Evolutionary conservation across 2,329 filamentous ascomycete species (phyloP), one percentile per base, ranked within the genome.

Genomic region (Colletotrichum ledebouriae): DNA sequence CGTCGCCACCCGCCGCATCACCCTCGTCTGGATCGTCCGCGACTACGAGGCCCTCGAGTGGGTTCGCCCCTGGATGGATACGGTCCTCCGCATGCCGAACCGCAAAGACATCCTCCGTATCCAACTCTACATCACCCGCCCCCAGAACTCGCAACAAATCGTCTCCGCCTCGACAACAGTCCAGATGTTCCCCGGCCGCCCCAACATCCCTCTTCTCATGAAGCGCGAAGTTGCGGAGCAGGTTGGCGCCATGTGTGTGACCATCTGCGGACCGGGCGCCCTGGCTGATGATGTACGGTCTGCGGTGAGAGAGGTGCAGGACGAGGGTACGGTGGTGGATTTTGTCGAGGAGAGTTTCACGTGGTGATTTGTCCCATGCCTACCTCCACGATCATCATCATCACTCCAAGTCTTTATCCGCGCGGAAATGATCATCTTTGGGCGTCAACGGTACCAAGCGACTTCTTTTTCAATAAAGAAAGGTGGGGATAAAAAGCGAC

Each of bases 11-110:
- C 90, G 94, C 59, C 89, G 91, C 46, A 82, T 98, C 53, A 93
- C 91, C 1, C 88, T 98, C 7, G 89, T 98, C 69, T 98, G 96
- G 96, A 91, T 97, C 75, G 92, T 98, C 71, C 93, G 96, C 70
- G 93, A 94, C 63, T 91, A 92, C 42, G 92, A 97, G 75, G 90
- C 95, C 64, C 87, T 98, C 7, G 94, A 97, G 78, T 98, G 96
- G 95, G 92, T 97, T 67, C 89, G 93, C 7, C 93, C 93, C 5
- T 98, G 93, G 91, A 90, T 92, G 87, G 87, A 91, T 72, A 80
- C 83, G 63, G 81, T 98, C 61, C 85, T 98, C 37, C 86, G 87
- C 63, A 91, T 98, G 86, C 92, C 93, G 12, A 87, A 90, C 73
- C 90, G 94, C 61, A 89, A 92, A 67, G 93, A 97, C 57, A 86